Evolutionary conservation across 768 basidiomycete species (phyloP).

Genomic region (Lentinula detonsa): DNA sequence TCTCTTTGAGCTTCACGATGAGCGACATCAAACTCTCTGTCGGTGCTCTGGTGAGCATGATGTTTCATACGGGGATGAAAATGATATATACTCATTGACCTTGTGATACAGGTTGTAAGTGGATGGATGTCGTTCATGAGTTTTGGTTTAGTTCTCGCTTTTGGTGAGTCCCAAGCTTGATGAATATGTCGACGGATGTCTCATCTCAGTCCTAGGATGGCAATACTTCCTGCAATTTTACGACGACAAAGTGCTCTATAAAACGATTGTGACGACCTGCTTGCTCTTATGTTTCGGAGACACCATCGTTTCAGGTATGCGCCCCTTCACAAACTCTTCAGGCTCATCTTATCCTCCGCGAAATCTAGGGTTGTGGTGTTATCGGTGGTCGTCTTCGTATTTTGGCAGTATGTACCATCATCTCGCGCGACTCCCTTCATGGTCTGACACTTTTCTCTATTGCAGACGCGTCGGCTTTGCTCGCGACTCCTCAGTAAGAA

Average conservation of each 20-base stretch:
- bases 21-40: not conserved
- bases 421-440: not conserved
- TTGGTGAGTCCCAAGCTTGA: not conserved
- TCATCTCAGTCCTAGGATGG: not conserved
- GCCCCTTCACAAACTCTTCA: not conserved
- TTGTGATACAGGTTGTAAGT: not conserved
- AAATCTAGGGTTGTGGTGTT: not conserved
- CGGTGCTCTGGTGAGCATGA: not conserved
- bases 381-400: not conserved
- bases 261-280: not conserved
- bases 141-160: not conserved
- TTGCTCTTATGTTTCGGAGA: not conserved
- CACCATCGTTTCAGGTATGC: not conserved
- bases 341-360: not conserved
- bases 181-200: not conserved
- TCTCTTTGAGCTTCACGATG: not conserved
- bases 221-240: slow-evolving; percentile 1
- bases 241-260: not conserved
- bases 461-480: not conserved
- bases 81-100: not conserved
- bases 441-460: not conserved
- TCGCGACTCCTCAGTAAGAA: not conserved
- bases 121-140: slow-evolving; percentile 2
- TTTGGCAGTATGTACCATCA: not conserved
- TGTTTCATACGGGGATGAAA: not conserved